These are phyloP conservation scores for Myxozyma monticola DNA, from an alignment of 805 yeast species.

Conservation along the genomic window DNA sequence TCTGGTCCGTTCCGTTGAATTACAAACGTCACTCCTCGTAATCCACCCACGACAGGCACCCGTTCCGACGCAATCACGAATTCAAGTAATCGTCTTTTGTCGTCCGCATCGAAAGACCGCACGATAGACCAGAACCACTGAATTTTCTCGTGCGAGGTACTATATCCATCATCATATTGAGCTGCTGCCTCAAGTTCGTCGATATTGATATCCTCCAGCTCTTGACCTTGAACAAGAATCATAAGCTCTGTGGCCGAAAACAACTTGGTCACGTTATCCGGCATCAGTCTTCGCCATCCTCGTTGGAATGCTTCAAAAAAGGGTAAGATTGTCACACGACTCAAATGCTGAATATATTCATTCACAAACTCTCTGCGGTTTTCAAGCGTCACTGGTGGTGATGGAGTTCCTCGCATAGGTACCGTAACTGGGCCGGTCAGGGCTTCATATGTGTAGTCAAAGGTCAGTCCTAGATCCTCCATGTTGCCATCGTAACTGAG, in stretches of 20 bases:
- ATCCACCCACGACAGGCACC: constrained; percentile 50
- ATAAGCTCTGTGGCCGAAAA: constrained; percentile 28
- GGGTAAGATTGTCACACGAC: constrained; percentile 16
- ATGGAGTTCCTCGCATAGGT: constrained; percentile 3
- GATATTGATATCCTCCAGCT: constrained; percentile 42
- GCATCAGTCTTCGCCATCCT: constrained; percentile 32
- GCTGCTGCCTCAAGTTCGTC: constrained; percentile 45
- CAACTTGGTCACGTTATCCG: constrained; percentile 14
- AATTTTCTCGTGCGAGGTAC: constrained; percentile 44
- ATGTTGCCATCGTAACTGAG: constrained; percentile 12
- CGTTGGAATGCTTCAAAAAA: constrained; percentile 29
- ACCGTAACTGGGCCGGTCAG: constrained; percentile 7
- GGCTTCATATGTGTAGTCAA: constrained; percentile 28
- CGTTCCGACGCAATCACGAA: constrained; percentile 53
- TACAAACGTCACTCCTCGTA: constrained; percentile 46
- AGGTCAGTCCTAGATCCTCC: constrained; percentile 25
- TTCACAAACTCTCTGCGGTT: constrained; percentile 22
- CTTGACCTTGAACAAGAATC: constrained; percentile 45
- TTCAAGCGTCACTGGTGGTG: constrained; percentile 22
- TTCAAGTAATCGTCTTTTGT: constrained; percentile 45
- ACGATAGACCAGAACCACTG: constrained; percentile 50
- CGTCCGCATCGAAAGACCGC: constrained; percentile 42
- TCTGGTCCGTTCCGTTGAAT: constrained; percentile 46
- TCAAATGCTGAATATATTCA: constrained; percentile 20
- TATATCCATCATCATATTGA: constrained; percentile 45